Conservation (phyloP, 345 rosid species). For the Eucalyptus pauciflora region DNA sequence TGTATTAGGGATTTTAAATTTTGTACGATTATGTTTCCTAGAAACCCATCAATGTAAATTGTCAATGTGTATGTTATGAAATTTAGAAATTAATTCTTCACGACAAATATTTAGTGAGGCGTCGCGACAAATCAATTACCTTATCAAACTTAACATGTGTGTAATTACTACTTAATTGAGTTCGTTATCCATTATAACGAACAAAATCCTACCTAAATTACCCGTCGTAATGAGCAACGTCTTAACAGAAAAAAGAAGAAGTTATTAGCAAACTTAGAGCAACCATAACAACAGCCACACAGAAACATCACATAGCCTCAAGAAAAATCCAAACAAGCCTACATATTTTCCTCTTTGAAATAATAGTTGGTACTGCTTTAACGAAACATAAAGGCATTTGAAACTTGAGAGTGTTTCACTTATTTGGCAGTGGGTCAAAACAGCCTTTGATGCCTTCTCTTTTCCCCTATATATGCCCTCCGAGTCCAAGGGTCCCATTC, state of each 20-base stretch:
- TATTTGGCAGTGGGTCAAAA: too few species aligned
- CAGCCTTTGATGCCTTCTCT: too few species aligned
- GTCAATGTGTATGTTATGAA: neutral
- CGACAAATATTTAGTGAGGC: neutral
- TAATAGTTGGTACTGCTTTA: too few species aligned
- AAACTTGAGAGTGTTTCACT: too few species aligned
- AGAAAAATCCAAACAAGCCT: too few species aligned
- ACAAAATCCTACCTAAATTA: neutral
- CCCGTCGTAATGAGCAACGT: rapidly evolving
- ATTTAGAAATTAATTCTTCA: neutral
- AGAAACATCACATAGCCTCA: too few species aligned
- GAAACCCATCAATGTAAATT: neutral
- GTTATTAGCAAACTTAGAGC: too few species aligned
- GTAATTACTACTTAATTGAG: neutral
- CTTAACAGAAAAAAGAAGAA: neutral
- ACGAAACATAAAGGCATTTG: too few species aligned
- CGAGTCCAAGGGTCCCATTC: too few species aligned
- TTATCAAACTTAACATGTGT: neutral
- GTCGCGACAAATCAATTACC: neutral
- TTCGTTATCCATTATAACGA: neutral
- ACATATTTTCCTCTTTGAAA: too few species aligned
- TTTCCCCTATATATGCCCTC: too few species aligned
- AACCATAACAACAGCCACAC: too few species aligned
- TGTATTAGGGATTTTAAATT: neutral
- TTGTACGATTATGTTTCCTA: neutral